Evolutionary conservation across 345 rosid genomes (phyloP), one percentile per base, ranked within the genome.

Genomic region (Linum lewisii): DNA sequence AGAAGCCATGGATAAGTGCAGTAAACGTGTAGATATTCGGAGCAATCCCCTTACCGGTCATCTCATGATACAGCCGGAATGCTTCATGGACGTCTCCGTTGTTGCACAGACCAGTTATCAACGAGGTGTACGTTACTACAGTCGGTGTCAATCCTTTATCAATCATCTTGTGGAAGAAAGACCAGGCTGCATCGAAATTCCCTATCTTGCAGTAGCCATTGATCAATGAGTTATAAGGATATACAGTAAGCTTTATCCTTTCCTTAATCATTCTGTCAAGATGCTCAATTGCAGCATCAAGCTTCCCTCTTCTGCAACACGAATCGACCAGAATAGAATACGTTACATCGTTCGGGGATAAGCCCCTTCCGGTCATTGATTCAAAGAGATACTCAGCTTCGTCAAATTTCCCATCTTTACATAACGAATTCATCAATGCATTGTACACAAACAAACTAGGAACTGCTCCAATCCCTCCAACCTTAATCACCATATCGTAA

Each of bases 211-310:
- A 87, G 58, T 89, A 73, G 54, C 97, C 93, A 19, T 69, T 73
- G 61, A 93, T 85, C 75, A 89, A 67, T 61, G 95, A 84, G 78
- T 83, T 89, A 68, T 83, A 93, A 24, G 95, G 88, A 78, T 82
- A 93, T 15, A 79, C 73, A 1, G 86, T 83, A 8, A 65, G 68
- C 58, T 70, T 81, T 58, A 85, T 45, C 44, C 89, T 82, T 4
- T 63, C 53, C 56, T 69, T 71, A 14, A 21, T 62, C 95, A 93
- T 89, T 76, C 72, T 71, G 60, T 73, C 29, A 2, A 93, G 77
- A 63, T 74, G 77, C 63, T 63, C 58, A 66, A 78, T 32, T 18
- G 91, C 99, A 50, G 32, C 45, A 65, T 85, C 89, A 55, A 85
- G 65, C 60, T 79, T 57, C 3, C 91, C 91, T 75, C 83, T 77